Evolutionary conservation across 176 grass and related monocot genomes (phyloP).

Genomic region (Eremochloa ophiuroides): DNA sequence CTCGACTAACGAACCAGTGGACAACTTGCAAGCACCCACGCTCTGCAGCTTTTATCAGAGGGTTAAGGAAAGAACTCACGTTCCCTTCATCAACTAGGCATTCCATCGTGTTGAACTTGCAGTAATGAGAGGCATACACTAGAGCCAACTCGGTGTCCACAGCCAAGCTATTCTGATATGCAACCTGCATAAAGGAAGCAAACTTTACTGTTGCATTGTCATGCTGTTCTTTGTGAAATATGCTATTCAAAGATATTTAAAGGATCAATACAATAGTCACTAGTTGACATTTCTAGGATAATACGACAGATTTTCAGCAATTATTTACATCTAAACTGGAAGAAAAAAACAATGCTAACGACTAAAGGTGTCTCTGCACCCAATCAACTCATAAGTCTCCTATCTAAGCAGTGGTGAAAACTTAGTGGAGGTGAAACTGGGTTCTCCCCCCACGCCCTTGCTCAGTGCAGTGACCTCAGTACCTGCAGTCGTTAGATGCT

Average conservation of each 20-base stretch:
- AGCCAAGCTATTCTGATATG: slow-evolving; percentile 62
- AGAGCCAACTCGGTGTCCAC: slow-evolving; percentile 71
- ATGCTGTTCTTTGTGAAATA: neutral
- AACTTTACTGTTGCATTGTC: neutral
- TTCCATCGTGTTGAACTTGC: slow-evolving; percentile 80
- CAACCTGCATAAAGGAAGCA: slow-evolving; percentile 46
- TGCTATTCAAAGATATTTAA: neutral
- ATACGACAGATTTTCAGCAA: neutral
- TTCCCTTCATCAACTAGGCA: slow-evolving; percentile 75
- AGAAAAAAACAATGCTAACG: neutral
- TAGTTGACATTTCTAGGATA: neutral
- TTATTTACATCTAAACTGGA: neutral
- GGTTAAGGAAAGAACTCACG: slow-evolving; percentile 57
- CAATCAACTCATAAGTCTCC: neutral
- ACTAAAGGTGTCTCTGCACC: neutral
- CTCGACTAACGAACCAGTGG: slow-evolving; percentile 65
- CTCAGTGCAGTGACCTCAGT: neutral
- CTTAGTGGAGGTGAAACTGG: neutral
- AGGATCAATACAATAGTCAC: neutral
- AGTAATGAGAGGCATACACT: slow-evolving; percentile 67
- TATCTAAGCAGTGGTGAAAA: neutral
- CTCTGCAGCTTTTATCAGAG: slow-evolving; percentile 72
- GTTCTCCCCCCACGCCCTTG: neutral
- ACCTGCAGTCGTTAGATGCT: neutral
- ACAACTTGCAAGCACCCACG: slow-evolving; percentile 69